phyloP scores from a whole-genome alignment of 352 stramenopile genomes.

The Phytopythium montanum region DNA sequence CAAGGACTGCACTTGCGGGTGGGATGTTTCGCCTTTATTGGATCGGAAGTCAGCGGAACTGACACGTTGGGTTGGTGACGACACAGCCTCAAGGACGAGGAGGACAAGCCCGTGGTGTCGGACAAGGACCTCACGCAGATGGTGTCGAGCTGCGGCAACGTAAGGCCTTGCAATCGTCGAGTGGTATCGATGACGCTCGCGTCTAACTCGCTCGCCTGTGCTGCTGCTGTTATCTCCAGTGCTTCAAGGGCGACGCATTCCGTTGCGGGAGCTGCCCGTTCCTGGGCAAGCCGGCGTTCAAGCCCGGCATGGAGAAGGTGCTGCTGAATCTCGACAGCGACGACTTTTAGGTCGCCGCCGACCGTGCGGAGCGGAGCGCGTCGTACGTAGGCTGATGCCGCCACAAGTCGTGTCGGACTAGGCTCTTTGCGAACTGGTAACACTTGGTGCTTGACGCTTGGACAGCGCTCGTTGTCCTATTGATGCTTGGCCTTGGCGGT shows the following conservation, averaged over 20 bases:
- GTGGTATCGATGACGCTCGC: background rate
- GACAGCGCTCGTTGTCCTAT: slow-evolving; percentile 18
- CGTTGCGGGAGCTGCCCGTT: slow-evolving; percentile 96
- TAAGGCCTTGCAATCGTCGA: slow-evolving; percentile 19
- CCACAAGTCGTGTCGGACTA: too few relatives aligned
- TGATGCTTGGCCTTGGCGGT: slow-evolving; percentile 35
- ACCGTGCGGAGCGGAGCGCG: background rate
- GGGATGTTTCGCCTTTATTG: background rate
- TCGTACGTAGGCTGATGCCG: background rate
- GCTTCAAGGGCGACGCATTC: slow-evolving; percentile 96
- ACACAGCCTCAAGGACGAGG: slow-evolving; percentile 59
- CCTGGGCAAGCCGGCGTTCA: slow-evolving; percentile 95
- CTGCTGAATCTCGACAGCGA: slow-evolving; percentile 80
- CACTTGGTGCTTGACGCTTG: background rate
- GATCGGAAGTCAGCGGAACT: background rate
- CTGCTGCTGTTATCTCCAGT: slow-evolving; percentile 64
- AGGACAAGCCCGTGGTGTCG: slow-evolving; percentile 69
- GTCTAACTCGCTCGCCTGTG: slow-evolving; percentile 2
- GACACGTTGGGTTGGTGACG: background rate
- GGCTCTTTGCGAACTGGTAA: background rate
- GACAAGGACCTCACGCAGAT: slow-evolving; percentile 71
- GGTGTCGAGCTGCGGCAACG: slow-evolving; percentile 83
- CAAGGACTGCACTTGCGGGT: slow-evolving; percentile 97
- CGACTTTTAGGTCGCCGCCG: slow-evolving; percentile 47
- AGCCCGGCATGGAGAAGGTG: slow-evolving; percentile 88